A percentile compares a stretch with the other conserved stretches of the same genome.
phyloP scores from a whole-genome alignment of 768 basidiomycete genomes.

The Leccinum imitatum region DNA sequence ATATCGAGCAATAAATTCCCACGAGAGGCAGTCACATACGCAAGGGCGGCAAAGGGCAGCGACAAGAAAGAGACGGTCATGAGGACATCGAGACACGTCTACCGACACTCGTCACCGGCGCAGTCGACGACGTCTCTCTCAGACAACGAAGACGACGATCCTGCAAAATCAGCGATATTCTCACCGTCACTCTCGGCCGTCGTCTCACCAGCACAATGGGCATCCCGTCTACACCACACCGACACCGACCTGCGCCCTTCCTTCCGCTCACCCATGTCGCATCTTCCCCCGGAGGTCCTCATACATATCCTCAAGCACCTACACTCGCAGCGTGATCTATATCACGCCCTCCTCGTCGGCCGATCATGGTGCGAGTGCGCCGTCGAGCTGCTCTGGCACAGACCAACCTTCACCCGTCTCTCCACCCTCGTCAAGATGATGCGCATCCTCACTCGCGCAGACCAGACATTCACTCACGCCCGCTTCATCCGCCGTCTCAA shows the following conservation, averaged over 20 bases:
- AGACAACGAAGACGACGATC: conserved; percentile 70
- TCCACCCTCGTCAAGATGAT: conserved; percentile 78
- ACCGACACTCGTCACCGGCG: conserved; percentile 46
- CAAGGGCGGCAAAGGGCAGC: not conserved
- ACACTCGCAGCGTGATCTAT: conserved; percentile 69
- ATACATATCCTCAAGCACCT: conserved; percentile 90
- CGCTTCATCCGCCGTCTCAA: conserved; percentile 90
- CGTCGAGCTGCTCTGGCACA: conserved; percentile 93
- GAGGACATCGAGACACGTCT: conserved; percentile 36
- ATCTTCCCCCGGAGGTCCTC: conserved; percentile 86
- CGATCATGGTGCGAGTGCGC: conserved; percentile 95
- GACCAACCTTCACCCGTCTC: conserved; percentile 71
- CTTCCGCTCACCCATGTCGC: conserved; percentile 56
- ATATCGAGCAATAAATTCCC: conserved; percentile 25
- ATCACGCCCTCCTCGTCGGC: conserved; percentile 75
- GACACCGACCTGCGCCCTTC: conserved; percentile 29
- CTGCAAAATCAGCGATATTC: conserved; percentile 46
- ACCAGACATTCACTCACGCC: conserved; percentile 84
- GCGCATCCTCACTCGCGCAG: conserved; percentile 56
- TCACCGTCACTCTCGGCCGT: conserved; percentile 38
- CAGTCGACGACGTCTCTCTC: conserved; percentile 79
- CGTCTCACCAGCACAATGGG: conserved; percentile 70
- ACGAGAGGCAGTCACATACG: conserved; percentile 6
- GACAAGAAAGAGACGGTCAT: conserved; percentile 10
- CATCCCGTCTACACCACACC: conserved; percentile 34